A percentile compares a stretch with the other conserved stretches of the same genome.
Evolutionary conservation across 768 basidiomycete species (phyloP).

Genomic region (Zangia roseola): DNA sequence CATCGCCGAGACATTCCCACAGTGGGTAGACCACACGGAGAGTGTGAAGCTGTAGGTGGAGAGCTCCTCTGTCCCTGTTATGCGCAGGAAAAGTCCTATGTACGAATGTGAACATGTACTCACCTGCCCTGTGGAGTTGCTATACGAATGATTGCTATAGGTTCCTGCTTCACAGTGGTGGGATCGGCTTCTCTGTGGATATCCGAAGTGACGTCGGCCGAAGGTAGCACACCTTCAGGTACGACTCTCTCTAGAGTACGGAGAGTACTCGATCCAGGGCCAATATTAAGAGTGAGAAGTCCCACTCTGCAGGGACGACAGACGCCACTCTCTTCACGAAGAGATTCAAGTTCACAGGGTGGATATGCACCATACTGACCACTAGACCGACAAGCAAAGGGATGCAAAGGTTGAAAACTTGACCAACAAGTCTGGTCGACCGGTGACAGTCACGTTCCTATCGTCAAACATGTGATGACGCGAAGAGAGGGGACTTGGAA

Average conservation of each 20-base stretch:
- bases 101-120: too few species aligned
- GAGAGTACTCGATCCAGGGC: slow-evolving; percentile 43
- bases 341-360: slow-evolving; percentile 53
- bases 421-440: slow-evolving; percentile 49
- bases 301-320: slow-evolving; percentile 11
- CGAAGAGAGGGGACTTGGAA: slow-evolving; percentile 32
- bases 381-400: slow-evolving; percentile 40
- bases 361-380: slow-evolving; percentile 39
- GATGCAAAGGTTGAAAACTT: slow-evolving; percentile 42
- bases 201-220: slow-evolving; percentile 15
- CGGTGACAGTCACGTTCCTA: slow-evolving; percentile 54
- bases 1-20: too few species aligned
- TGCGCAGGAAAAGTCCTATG: too few species aligned
- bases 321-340: slow-evolving; percentile 34
- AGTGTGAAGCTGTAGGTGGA: too few species aligned
- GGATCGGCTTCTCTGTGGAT: neutral
- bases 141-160: slow-evolving; percentile 74
- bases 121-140: too few species aligned
- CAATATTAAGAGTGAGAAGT: slow-evolving; percentile 48
- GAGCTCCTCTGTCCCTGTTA: too few species aligned
- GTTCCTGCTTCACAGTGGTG: slow-evolving; percentile 36
- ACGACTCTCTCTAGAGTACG: slow-evolving; percentile 39
- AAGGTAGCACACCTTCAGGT: slow-evolving; percentile 17
- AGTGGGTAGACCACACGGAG: too few species aligned
- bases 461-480: slow-evolving; percentile 53